Base-by-base conservation (phyloP, 2,329 filamentous ascomycete genomes). In the Aspergillus udagawae region DNA sequence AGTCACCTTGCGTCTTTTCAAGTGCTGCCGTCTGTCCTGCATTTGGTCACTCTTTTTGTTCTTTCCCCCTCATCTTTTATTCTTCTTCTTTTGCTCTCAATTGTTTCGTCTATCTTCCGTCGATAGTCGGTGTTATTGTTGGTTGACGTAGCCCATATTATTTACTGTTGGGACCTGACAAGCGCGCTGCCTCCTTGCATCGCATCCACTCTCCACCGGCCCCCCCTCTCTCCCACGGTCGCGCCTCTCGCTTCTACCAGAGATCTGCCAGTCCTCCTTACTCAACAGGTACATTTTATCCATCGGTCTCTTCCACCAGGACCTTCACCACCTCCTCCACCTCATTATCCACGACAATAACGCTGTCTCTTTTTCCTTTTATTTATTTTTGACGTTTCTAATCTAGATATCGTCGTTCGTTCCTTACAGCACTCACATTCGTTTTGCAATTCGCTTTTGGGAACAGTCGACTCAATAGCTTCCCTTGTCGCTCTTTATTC, bases 81-180 rank as follows among this genome's bases (percentile, higher is more conserved):
- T 35, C 44, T 48, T 48, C 28, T 41, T 35, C 29, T 14, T 53
- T 49, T 49, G 29, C 32, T 49, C 49, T 56, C 51, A 21, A 42
- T 51, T 50, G 20, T 55, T 38, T 23, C 54, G 48, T 52, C 32
- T 51, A 38, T 57, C 54, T 32, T 52, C 52, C 47, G 21, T 59
- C 49, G 60, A 56, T 65, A 61, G 60, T 64, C 60, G 66, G 61
- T 70, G 68, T 61, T 65, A 64, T 68, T 62, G 63, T 69, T 68
- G 5, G 14, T 6, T 38, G 67, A 66, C 64, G 64, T 70, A 60
- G 60, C 58, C 62, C 59, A 57, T 60, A 56, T 57, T 51, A 67
- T 63, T 60, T 60, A 57, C 60, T 58, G 60, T 62, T 64, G 64
- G 65, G 65, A 65, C 56, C 54, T 35, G 60, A 60, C 58, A 64